Evolutionary conservation across 2,329 filamentous ascomycete species (phyloP).

Genomic region (Calonectria pteridis): DNA sequence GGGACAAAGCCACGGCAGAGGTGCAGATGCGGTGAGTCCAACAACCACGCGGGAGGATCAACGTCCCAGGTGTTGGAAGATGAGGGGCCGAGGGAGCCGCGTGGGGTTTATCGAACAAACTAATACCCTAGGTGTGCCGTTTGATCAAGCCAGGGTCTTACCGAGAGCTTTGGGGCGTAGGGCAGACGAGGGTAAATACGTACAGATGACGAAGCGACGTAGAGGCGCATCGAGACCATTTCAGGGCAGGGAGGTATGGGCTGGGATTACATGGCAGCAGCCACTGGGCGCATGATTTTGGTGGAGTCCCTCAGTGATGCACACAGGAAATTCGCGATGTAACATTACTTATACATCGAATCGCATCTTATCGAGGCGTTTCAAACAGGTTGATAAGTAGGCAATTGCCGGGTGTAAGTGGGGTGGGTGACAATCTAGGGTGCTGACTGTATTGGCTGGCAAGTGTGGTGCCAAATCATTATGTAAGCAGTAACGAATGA

Average conservation of each 20-base stretch:
- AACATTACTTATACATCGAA: not conserved
- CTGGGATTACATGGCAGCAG: not conserved
- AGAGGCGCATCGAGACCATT: not conserved
- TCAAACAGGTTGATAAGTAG: not conserved
- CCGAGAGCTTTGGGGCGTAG: not conserved
- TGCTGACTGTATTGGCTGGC: not conserved
- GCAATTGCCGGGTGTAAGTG: not conserved
- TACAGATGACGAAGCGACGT: not conserved
- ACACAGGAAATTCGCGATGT: not conserved
- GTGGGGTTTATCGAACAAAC: constrained; percentile 11
- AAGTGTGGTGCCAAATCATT: constrained; percentile 15
- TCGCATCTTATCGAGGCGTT: constrained; percentile 9
- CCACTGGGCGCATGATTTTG: not conserved
- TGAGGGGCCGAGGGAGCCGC: not conserved
- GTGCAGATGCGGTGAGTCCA: constrained; percentile 26
- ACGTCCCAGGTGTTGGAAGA: constrained; percentile 6
- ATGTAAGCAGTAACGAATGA: constrained; percentile 33
- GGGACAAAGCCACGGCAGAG: not conserved
- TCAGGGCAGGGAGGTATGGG: not conserved
- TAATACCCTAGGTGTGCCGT: not conserved
- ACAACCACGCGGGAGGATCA: constrained; percentile 12
- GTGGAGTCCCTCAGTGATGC: not conserved
- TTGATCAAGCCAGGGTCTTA: not conserved
- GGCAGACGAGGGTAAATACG: not conserved
- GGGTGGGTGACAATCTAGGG: not conserved